Evolutionary conservation across 2,329 filamentous ascomycete species (phyloP).

Genomic region (Alternaria incomplexa): DNA sequence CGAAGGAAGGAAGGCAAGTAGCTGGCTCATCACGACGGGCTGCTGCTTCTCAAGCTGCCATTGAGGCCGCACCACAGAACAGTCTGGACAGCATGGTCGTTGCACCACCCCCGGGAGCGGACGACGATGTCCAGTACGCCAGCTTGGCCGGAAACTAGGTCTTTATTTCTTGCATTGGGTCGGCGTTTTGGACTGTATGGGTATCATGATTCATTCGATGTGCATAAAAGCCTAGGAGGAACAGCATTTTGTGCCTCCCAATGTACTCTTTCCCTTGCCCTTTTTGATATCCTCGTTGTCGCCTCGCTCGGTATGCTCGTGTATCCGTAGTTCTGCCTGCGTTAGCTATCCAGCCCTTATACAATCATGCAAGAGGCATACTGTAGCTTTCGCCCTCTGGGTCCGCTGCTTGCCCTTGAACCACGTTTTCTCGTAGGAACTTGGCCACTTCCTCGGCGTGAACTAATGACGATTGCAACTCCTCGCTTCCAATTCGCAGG

Average conservation of each 20-base stretch:
- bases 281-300: conserved; percentile 91
- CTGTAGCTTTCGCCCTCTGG: conserved; percentile 61
- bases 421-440: conserved; percentile 82
- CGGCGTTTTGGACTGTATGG: conserved; percentile 36
- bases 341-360: conserved; percentile 16
- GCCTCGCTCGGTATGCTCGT: conserved; percentile 87
- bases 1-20: conserved; percentile 70
- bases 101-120: conserved; percentile 79
- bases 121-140: conserved; percentile 82
- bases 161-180: conserved; percentile 23
- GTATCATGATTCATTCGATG: conserved; percentile 39
- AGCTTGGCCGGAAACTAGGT: conserved; percentile 78
- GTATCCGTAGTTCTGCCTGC: conserved; percentile 77
- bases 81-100: conserved; percentile 58
- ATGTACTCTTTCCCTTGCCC: conserved; percentile 52
- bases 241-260: conserved; percentile 48
- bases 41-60: conserved; percentile 46
- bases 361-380: conserved; percentile 51
- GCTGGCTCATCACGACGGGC: conserved; percentile 35
- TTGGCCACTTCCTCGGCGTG: conserved; percentile 83
- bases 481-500: conserved; percentile 64
- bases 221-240: conserved; percentile 42
- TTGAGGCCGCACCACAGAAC: conserved; percentile 49
- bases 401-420: conserved; percentile 72
- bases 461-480: conserved; percentile 69